These are phyloP conservation scores for Paramecium octaurelia DNA, from an alignment of 73 alveolate genomes.

Conservation along the genomic window DNA sequence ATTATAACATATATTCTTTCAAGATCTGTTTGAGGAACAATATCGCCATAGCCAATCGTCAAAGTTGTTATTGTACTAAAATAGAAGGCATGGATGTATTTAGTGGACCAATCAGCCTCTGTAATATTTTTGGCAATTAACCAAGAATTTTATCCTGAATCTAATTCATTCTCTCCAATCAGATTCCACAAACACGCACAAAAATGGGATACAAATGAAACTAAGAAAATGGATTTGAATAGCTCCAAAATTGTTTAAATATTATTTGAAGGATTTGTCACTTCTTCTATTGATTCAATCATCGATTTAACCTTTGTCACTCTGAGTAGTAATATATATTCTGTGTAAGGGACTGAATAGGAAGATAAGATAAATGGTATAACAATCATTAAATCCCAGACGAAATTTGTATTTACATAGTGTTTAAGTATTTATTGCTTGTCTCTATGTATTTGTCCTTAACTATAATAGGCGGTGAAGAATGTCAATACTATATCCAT, in stretches of 20 bases:
- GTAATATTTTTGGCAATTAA: not conserved
- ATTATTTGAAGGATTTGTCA: not conserved
- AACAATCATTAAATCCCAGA: slow-evolving; percentile 47
- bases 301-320: not conserved
- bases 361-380: slow-evolving; percentile 31
- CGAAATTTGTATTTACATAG: not conserved
- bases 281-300: slow-evolving; percentile 39
- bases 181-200: slow-evolving; percentile 59
- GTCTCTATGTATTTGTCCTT: slow-evolving; percentile 48
- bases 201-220: slow-evolving; percentile 51
- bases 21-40: slow-evolving; percentile 38
- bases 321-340: slow-evolving; percentile 23
- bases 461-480: slow-evolving; percentile 54
- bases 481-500: slow-evolving; percentile 28
- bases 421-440: slow-evolving; percentile 24
- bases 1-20: slow-evolving; percentile 58
- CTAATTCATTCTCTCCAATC: slow-evolving; percentile 35
- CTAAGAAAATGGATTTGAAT: slow-evolving; percentile 23
- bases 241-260: slow-evolving; percentile 2
- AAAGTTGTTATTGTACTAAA: slow-evolving; percentile 56
- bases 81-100: slow-evolving; percentile 47
- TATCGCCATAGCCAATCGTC: slow-evolving; percentile 63
- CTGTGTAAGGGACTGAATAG: slow-evolving; percentile 34
- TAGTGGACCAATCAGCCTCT: slow-evolving; percentile 11
- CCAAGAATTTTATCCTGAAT: slow-evolving; percentile 2